A percentile compares a stretch with the other conserved stretches of the same genome.
These are phyloP conservation scores for Suhomyces coccinellae DNA, from an alignment of 1,139 yeast genomes.

Conservation along the genomic window DNA sequence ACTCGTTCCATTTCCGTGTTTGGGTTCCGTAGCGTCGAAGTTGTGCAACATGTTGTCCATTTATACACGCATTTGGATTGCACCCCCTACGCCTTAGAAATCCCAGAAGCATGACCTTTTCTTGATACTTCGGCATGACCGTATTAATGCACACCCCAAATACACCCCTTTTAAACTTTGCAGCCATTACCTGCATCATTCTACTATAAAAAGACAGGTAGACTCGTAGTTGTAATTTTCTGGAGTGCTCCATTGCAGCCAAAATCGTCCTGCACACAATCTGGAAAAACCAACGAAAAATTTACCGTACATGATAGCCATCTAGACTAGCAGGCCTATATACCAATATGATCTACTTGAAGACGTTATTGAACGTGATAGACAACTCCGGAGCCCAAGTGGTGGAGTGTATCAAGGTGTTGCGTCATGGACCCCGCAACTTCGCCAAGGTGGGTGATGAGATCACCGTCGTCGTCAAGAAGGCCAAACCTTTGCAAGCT, in stretches of 20 bases:
- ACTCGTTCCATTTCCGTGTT: conserved; percentile 28
- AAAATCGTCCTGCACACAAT: conserved; percentile 8
- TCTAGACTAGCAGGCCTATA: not conserved
- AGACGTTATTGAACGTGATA: conserved; percentile 83
- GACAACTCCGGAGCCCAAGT: conserved; percentile 95
- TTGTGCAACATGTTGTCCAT: not conserved
- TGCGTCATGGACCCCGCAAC: conserved; percentile 83
- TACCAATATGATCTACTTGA: conserved; percentile 71
- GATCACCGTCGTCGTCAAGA: conserved; percentile 91
- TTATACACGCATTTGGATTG: not conserved
- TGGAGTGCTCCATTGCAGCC: not conserved
- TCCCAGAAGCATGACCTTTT: not conserved
- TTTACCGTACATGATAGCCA: conserved; percentile 1
- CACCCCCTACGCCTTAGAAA: not conserved
- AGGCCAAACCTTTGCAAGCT: conserved; percentile 72
- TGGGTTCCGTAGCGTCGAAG: not conserved
- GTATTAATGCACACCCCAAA: not conserved
- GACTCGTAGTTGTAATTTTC: not conserved
- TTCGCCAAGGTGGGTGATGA: conserved; percentile 88
- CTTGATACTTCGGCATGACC: not conserved
- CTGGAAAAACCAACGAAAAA: conserved; percentile 7
- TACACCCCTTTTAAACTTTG: not conserved
- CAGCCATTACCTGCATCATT: not conserved
- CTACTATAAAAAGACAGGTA: too few relatives aligned
- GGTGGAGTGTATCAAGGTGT: conserved; percentile 94